These are phyloP conservation scores for Magnaporthales sp. DNA, from an alignment of 2,329 filamentous ascomycete species.

Conservation along the genomic window DNA sequence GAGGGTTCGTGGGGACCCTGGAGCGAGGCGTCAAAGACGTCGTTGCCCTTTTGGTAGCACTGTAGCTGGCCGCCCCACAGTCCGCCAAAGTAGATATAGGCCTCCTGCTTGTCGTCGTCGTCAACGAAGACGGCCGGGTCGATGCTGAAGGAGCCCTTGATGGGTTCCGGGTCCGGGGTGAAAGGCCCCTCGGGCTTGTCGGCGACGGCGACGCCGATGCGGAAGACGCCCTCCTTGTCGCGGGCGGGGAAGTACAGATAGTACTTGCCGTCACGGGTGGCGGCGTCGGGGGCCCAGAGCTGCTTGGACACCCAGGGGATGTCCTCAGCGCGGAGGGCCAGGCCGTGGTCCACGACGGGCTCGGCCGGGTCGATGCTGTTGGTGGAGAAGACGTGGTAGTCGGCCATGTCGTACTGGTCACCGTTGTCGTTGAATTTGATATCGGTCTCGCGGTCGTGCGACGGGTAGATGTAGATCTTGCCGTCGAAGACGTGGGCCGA, in stretches of 20 bases:
- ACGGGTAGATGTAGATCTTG: conserved; percentile 72
- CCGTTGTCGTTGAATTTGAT: conserved; percentile 76
- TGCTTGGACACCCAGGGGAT: conserved; percentile 73
- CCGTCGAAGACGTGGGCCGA: conserved; percentile 73
- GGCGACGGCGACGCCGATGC: conserved; percentile 62
- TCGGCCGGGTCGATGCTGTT: conserved; percentile 41
- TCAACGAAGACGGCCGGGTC: conserved; percentile 72
- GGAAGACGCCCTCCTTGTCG: conserved; percentile 60
- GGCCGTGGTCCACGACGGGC: conserved; percentile 63
- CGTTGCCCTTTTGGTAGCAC: conserved; percentile 54
- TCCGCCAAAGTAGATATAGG: conserved; percentile 69
- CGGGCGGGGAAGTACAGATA: conserved; percentile 72
- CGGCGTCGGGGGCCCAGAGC: conserved; percentile 74
- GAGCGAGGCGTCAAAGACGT: conserved; percentile 45
- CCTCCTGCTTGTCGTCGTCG: conserved; percentile 61
- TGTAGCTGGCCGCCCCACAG: conserved; percentile 77
- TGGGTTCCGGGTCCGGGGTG: conserved; percentile 51
- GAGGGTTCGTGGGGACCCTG: conserved; percentile 50
- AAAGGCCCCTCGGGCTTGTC: conserved; percentile 63
- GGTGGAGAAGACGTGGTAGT: conserved; percentile 70
- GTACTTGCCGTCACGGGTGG: conserved; percentile 55
- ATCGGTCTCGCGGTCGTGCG: conserved; percentile 68
- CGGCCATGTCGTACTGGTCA: conserved; percentile 76
- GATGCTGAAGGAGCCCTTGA: conserved; percentile 65
- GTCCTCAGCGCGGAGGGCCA: conserved; percentile 55